Percentiles rank a stretch among this genome's conserved stretches.
phyloP scores from a whole-genome alignment of 2,329 filamentous ascomycete genomes.

The Cercospora beticola region DNA sequence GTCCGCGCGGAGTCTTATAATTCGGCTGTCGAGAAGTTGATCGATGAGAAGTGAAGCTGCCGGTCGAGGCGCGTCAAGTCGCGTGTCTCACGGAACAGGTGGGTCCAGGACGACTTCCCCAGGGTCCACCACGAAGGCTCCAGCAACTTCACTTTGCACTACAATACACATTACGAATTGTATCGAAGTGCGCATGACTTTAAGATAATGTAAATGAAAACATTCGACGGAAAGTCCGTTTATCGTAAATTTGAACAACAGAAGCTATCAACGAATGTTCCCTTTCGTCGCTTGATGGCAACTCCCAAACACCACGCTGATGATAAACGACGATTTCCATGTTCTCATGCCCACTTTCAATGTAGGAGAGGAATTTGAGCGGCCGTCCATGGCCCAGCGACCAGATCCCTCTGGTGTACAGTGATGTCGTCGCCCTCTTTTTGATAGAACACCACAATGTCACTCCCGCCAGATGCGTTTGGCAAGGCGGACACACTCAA shows the following conservation, averaged over 20 bases:
- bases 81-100: slow-evolving; percentile 2
- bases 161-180: not conserved
- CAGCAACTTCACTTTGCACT: not conserved
- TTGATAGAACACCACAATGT: slow-evolving; percentile 39
- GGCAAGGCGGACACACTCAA: slow-evolving; percentile 41
- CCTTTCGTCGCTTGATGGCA: not conserved
- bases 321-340: not conserved
- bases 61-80: slow-evolving; percentile 5
- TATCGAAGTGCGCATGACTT: not conserved
- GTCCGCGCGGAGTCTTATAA: not conserved
- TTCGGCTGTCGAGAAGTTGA: not conserved
- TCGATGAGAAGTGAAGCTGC: not conserved
- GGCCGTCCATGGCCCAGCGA: slow-evolving; percentile 33
- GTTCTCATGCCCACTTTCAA: not conserved
- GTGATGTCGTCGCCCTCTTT: slow-evolving; percentile 34
- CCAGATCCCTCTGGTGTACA: slow-evolving; percentile 34
- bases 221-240: no score
- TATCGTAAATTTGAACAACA: not conserved
- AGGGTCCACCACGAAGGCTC: not conserved
- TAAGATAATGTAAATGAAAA: not conserved
- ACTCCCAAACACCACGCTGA: not conserved
- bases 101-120: not conserved
- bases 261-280: not conserved
- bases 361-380: slow-evolving; percentile 23
- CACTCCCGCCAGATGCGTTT: slow-evolving; percentile 33